Base-by-base conservation (phyloP, 78 protist species). In the Polysphondylium violaceum region DNA sequence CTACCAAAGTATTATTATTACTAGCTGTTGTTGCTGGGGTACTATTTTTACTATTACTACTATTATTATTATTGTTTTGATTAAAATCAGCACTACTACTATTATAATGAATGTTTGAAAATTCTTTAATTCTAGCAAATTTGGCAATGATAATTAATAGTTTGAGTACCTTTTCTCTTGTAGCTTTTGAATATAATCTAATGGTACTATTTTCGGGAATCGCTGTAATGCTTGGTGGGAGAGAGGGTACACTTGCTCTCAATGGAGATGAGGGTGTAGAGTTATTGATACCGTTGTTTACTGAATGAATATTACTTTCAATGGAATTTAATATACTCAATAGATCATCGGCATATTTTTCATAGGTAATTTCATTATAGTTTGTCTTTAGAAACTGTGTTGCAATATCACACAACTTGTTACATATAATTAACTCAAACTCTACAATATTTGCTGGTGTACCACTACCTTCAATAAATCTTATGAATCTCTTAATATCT, bases 101-200 rank as follows among this genome's bases (percentile, higher is more conserved):
- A n/a, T n/a, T n/a, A n/a, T n/a, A n/a, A n/a, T n/a, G n/a, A n/a
- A n/a, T 56, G 1, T 65, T 16, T n/a, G 59, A n/a, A 2, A 81
- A 68, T 56, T 81, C 69, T 27, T 68, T 47, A 1, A 63, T 59
- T 56, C 89, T 81, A 0, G 77, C 76, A 55, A 68, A 81, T 17
- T 65, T 81, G 51, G 89, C 56, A 68, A 81, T 68, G 4, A 81
- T 81, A 35, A 72, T 67, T 23, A 81, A 56, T 8, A 81, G 61
- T 8, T 68, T 81, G 0, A 81, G 38, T 1, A 81, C 77, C 33
- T 50, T 53, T 36, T 81, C 89, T 31, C 89, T 36, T 0, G 55
- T 60, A 17, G 55, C 38, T 9, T 55, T 55, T 23, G 41, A 59
- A 6, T 75, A 36, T n/a, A n/a, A n/a, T n/a, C n/a, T n/a, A n/a